phyloP scores from a whole-genome alignment of 1,139 yeast genomes.

The Blastobotrys niveus region DNA sequence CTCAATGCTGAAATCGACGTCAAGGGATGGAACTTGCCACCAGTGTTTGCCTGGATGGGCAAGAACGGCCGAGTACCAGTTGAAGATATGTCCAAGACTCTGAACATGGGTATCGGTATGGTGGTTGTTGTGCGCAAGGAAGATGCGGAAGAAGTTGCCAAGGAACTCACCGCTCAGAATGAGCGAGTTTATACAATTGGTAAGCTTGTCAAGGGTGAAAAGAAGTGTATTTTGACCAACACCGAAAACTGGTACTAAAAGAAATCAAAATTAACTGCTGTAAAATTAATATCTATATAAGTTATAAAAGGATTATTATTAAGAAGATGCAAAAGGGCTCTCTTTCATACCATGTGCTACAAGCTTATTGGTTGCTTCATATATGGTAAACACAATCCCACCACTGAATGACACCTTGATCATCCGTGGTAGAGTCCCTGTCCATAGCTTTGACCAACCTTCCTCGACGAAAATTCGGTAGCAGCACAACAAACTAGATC shows the following conservation, averaged over 20 bases:
- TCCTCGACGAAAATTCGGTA: slow-evolving; percentile 58
- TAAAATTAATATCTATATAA: neutral
- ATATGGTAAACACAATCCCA: slow-evolving; percentile 67
- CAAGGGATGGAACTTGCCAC: slow-evolving; percentile 75
- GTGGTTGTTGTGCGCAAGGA: slow-evolving; percentile 65
- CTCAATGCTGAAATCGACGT: slow-evolving; percentile 80
- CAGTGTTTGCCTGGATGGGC: slow-evolving; percentile 91
- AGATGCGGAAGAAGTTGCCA: slow-evolving; percentile 54
- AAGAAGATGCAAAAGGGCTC: slow-evolving; percentile 41
- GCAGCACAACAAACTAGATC: slow-evolving; percentile 63
- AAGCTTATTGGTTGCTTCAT: slow-evolving; percentile 32
- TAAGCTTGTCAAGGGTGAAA: slow-evolving; percentile 49
- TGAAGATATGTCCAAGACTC: slow-evolving; percentile 78
- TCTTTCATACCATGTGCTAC: slow-evolving; percentile 43
- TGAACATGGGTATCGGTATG: slow-evolving; percentile 98
- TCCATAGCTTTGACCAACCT: slow-evolving; percentile 66
- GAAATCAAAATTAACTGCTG: neutral
- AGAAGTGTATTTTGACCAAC: slow-evolving; percentile 65
- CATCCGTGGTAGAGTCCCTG: slow-evolving; percentile 76
- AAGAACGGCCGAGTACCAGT: slow-evolving; percentile 85
- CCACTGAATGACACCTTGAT: slow-evolving; percentile 75
- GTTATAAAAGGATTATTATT: neutral
- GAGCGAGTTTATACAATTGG: slow-evolving; percentile 83
- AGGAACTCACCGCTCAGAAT: slow-evolving; percentile 54
- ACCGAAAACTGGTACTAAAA: slow-evolving; percentile 51